Percentiles rank a stretch among this genome's conserved stretches.
These are phyloP conservation scores for Oehlia diaphana DNA, from an alignment of 192 early-diverging fungal species.

Conservation along the genomic window DNA sequence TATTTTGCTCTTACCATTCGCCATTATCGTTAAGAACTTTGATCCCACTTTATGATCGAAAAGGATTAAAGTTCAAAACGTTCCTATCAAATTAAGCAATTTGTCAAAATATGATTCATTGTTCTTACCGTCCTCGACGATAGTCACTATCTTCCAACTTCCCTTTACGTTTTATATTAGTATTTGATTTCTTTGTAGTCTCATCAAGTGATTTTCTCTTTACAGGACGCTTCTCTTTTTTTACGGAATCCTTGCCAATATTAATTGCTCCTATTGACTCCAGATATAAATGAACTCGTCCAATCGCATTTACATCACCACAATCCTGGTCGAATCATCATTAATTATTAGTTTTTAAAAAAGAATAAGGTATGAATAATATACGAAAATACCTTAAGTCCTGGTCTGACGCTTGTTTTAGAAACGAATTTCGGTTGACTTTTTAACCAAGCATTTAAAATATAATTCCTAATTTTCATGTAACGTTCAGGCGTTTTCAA, in stretches of 20 bases:
- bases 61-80: background rate
- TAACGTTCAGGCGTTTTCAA: slow-evolving; percentile 90
- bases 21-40: background rate
- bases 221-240: background rate
- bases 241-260: slow-evolving; percentile 44
- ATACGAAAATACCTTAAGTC: slow-evolving; percentile 47
- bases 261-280: slow-evolving; percentile 82
- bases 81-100: background rate
- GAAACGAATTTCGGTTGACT: slow-evolving; percentile 74
- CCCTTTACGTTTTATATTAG: background rate
- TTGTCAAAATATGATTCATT: background rate
- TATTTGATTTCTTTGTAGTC: background rate
- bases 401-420: slow-evolving; percentile 75
- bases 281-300: slow-evolving; percentile 81
- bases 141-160: background rate
- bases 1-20: background rate
- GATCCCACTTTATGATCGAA: background rate
- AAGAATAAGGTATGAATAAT: slow-evolving; percentile 1
- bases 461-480: slow-evolving; percentile 83
- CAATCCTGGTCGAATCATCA: slow-evolving; percentile 51
- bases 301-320: slow-evolving; percentile 93
- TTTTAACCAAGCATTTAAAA: slow-evolving; percentile 75
- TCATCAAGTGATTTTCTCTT: slow-evolving; percentile 2
- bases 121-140: background rate
- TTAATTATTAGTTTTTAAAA: slow-evolving; percentile 18